Base-by-base conservation (phyloP, 2,329 filamentous ascomycete species). In the Colletotrichum cereale region DNA sequence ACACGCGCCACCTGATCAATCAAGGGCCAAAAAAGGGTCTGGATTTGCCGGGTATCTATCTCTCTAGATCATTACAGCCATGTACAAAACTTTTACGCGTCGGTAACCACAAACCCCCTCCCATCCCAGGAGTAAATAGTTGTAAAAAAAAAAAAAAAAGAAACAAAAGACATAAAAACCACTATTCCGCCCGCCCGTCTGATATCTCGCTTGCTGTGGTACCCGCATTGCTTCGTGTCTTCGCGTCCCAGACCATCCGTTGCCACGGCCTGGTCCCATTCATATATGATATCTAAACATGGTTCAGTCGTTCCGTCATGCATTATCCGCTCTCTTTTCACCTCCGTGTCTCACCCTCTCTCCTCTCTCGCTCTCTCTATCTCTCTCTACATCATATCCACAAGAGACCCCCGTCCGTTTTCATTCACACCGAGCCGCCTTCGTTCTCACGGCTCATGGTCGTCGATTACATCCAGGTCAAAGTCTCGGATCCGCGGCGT, bases 401-500 rank as follows among this genome's bases (percentile, higher is more conserved):
- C n/a, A n/a, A n/a, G n/a, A n/a, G n/a, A n/a, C n/a, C n/a, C 29
- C 1, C 21, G 31, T 21, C n/a, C 38, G 8, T 50, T 26, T 6
- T 24, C 21, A n/a, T 34, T 12, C 31, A 31, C 36, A 38, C 12
- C n/a, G 4, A 34, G 18, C 38, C 29, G n/a, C n/a, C n/a, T n/a
- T 57, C 52, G 21, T 42, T 42, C 47, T 72, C 57, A 80, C 42
- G 77, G 76, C 64, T 73, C 77, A 21, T 77, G 74, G 67, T 78
- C 77, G 52, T 80, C 78, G 71, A 79, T 77, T 50, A 80, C 77
- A 69, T 79, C 77, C 75, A 82, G 71, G 72, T 83, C 81, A 78
- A 83, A 82, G 72, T 82, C 81, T 66, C 77, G 75, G 50, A 83
- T 82, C 55, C 79, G 72, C 56, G 79, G 79, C 52, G 75, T 74